Base-by-base conservation (phyloP, 495 filamentous ascomycete genomes). In the Talaromyces trachyspermus region DNA sequence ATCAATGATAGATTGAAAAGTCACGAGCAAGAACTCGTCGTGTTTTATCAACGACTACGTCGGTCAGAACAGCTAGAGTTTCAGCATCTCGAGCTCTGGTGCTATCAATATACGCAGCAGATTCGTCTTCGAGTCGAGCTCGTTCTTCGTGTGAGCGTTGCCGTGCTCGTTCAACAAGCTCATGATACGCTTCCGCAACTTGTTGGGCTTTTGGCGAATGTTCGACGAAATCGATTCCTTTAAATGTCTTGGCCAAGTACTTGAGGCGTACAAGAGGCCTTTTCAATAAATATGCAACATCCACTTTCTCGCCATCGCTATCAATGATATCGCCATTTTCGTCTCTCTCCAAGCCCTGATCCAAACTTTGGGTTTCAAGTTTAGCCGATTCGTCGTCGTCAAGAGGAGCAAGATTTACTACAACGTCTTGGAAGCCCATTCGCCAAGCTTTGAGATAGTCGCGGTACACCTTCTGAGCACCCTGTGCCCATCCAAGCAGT, bases 241-340 rank as follows among this genome's bases (percentile, higher is more conserved):
- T 89, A 56, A 94, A 79, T 25, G 86, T 85, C 61, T 88, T 95
- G 19, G 82, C 73, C 45, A 97, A 77, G 63, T 89, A 86, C 61
- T 96, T 97, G 44, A 95, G 64, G 41, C 92, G 78, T 11, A 95
- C 85, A 32, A 97, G 67, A 2, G 92, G 92, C 42, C 90, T 73
- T 62, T 95, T 96, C 32, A 97, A 71, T 15, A 99, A 67, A 59
- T 88, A 95, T 9, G 90, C 92, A 47, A 99, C 92, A 68, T 97
- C 91, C 39, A 95, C 92, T 42, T 85, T 83, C 60, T 95, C 89
- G 0, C 89, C 91, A 46, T 92, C 76, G 27, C 77, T 76, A 37
- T 84, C 78, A 29, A 91, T 65, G 4, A 94, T 70, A 58, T 91
- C 85, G 8, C 88, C 89, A 45, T 88, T 76, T 49, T 83, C 80